These are phyloP conservation scores for Globisporangium cystogenes DNA, from an alignment of 352 stramenopile species.

Conservation along the genomic window DNA sequence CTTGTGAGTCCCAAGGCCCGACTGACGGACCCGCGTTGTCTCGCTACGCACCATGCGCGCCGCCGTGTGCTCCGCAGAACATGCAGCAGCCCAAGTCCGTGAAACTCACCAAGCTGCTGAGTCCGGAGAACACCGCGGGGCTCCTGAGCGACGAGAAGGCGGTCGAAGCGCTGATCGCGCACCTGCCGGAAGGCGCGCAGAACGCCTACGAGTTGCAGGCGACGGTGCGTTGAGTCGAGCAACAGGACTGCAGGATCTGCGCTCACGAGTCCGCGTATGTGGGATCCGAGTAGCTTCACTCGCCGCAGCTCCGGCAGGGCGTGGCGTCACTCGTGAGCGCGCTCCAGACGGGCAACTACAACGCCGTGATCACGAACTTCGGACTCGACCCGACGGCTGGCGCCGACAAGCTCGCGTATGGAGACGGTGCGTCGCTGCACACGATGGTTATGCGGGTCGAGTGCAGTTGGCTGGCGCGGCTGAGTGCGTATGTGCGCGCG, in stretches of 20 bases:
- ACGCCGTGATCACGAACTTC: constrained; percentile 89
- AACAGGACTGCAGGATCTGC: not conserved
- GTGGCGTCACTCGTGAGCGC: constrained; percentile 79
- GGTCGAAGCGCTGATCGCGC: constrained; percentile 49
- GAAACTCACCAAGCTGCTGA: constrained; percentile 61
- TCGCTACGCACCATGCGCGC: not conserved
- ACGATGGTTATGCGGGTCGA: no score
- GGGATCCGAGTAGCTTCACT: constrained; percentile 35
- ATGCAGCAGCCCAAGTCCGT: constrained; percentile 51
- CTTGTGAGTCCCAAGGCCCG: no score
- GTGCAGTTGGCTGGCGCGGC: no score
- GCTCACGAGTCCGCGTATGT: not conserved
- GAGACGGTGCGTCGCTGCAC: constrained; percentile 72
- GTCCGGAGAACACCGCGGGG: constrained; percentile 38
- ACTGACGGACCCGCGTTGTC: not conserved
- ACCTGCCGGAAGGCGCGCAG: constrained; percentile 81
- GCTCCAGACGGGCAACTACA: constrained; percentile 88
- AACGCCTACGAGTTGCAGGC: constrained; percentile 65
- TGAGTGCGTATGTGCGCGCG: not conserved
- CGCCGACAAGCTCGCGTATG: constrained; percentile 71
- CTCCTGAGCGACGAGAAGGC: constrained; percentile 63
- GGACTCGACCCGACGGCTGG: constrained; percentile 75
- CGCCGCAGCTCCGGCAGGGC: constrained; percentile 87
- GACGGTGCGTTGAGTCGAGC: constrained; percentile 32
- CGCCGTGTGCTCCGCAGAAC: not conserved